Evolutionary conservation across 2,329 filamentous ascomycete genomes (phyloP).

Genomic region (Penicillium sp.): DNA sequence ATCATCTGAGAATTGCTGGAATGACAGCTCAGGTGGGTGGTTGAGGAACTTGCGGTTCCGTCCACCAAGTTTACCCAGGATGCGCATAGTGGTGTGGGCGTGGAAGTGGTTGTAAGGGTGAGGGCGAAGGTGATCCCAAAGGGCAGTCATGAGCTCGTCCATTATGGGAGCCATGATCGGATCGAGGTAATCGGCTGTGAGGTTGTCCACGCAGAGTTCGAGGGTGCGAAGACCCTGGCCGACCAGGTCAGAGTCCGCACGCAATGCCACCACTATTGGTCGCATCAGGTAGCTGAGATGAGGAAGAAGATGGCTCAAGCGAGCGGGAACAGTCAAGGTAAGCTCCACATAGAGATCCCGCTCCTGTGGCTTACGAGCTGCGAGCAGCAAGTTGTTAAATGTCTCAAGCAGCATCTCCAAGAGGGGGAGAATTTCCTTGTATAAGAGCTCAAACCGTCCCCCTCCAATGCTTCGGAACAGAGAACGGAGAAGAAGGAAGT

Average conservation of each 20-base stretch:
- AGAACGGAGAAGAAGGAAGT: constrained; percentile 89
- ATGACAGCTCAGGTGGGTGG: constrained; percentile 79
- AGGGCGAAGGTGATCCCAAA: constrained; percentile 93
- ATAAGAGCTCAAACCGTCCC: constrained; percentile 94
- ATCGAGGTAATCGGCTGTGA: constrained; percentile 96
- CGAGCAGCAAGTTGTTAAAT: constrained; percentile 89
- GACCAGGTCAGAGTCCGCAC: constrained; percentile 89
- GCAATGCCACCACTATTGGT: constrained; percentile 90
- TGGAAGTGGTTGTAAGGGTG: constrained; percentile 97
- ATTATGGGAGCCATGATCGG: constrained; percentile 99
- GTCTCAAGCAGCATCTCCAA: constrained; percentile 98
- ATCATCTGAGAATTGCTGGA: constrained; percentile 84
- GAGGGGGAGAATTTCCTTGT: constrained; percentile 95
- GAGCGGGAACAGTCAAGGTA: constrained; percentile 90
- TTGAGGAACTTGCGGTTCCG: constrained; percentile 95
- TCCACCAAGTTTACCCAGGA: constrained; percentile 92
- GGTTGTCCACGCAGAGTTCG: constrained; percentile 95
- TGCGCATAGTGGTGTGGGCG: constrained; percentile 95
- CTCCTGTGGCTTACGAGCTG: constrained; percentile 85
- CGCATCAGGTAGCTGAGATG: constrained; percentile 97
- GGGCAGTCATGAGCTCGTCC: constrained; percentile 94
- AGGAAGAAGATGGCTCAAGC: constrained; percentile 89
- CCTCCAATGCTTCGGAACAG: constrained; percentile 96
- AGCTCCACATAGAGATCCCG: constrained; percentile 96
- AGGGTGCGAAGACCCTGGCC: constrained; percentile 90